Conservation (phyloP, 352 stramenopile genomes). For the Phytopythium sindhum region DNA sequence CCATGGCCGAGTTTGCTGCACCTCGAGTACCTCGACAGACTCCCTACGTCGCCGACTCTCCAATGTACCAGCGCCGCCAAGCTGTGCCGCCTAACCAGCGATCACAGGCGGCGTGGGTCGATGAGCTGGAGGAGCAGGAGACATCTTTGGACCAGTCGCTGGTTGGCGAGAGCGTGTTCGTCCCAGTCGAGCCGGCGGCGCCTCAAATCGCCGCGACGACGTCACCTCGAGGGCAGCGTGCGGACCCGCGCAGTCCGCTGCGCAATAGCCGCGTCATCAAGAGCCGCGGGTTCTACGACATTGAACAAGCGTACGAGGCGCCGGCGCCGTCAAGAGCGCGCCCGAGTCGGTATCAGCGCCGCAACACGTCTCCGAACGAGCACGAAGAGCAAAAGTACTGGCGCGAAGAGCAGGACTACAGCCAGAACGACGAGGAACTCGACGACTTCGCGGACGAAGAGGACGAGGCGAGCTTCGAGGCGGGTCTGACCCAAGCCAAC, state of each 20-base stretch:
- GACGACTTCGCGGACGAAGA: slow-evolving; percentile 4
- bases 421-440: slow-evolving; percentile 8
- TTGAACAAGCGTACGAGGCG: slow-evolving; percentile 28
- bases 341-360: background rate
- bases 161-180: slow-evolving; percentile 64
- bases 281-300: slow-evolving; percentile 72
- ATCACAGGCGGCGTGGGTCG: background rate
- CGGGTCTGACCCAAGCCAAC: background rate
- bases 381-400: background rate
- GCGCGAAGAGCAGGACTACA: background rate
- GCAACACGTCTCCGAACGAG: background rate
- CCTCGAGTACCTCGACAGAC: slow-evolving; percentile 16
- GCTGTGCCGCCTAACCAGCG: slow-evolving; percentile 14
- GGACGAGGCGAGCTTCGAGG: background rate
- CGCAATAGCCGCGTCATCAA: slow-evolving; percentile 70
- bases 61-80: slow-evolving; percentile 34
- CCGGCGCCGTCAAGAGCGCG: slow-evolving; percentile 2
- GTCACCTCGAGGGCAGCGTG: slow-evolving; percentile 24
- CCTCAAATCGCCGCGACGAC: slow-evolving; percentile 30
- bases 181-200: slow-evolving; percentile 32
- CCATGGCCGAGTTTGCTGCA: slow-evolving; percentile 59
- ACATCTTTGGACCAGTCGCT: slow-evolving; percentile 57
- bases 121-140: slow-evolving; percentile 18
- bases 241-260: slow-evolving; percentile 22
- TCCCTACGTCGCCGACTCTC: slow-evolving; percentile 27